Percentiles rank a stretch among this genome's conserved stretches.
phyloP scores from a whole-genome alignment of 116 monocot species.

The Phalaenopsis hybrid region DNA sequence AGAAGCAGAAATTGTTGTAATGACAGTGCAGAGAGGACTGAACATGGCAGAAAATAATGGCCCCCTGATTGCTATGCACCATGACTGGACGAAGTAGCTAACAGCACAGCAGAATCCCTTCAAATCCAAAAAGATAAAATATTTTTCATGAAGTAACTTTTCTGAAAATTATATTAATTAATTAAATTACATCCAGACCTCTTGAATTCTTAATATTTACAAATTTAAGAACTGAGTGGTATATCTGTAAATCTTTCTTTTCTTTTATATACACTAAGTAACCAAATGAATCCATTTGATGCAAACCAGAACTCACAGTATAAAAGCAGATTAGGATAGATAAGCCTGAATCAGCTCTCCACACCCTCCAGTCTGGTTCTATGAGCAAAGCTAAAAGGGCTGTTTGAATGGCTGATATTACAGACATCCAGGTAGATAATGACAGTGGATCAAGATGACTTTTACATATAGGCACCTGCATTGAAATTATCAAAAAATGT shows the following conservation, averaged over 20 bases:
- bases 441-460: conserved; percentile 25
- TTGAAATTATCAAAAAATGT: not conserved
- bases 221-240: no score
- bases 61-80: conserved; percentile 33
- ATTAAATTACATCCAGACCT: no score
- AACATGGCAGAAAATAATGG: conserved; percentile 44
- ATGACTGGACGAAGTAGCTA: conserved; percentile 21
- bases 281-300: no score
- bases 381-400: conserved; percentile 15
- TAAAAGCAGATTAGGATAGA: conserved; percentile 19
- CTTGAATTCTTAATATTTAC: no score
- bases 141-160: no score
- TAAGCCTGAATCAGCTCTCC: conserved; percentile 21
- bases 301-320: conserved; percentile 27
- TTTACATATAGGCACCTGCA: conserved; percentile 35
- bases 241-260: no score
- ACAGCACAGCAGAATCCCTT: conserved; percentile 34
- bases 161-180: no score
- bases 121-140: no score
- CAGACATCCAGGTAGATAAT: conserved; percentile 26
- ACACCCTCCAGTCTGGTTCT: conserved; percentile 17
- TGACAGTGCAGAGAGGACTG: conserved; percentile 34
- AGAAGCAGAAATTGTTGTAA: conserved; percentile 20
- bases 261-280: no score
- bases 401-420: conserved; percentile 15